phyloP scores from a whole-genome alignment of 352 stramenopile species.

The Globisporangium megalacanthum region DNA sequence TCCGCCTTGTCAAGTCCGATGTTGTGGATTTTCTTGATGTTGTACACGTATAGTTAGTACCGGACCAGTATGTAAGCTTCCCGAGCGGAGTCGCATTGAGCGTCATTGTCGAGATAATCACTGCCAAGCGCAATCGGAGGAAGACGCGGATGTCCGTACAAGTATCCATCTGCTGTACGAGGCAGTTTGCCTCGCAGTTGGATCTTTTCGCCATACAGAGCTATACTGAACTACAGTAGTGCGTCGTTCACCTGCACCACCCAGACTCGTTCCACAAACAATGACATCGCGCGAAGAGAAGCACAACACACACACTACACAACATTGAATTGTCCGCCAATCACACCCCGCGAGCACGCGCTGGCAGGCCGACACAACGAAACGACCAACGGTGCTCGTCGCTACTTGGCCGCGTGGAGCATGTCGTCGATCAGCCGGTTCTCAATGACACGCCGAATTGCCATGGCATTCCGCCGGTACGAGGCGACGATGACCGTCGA shows the following conservation, averaged over 20 bases:
- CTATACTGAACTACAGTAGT: no score
- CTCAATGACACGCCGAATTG: slow-evolving; percentile 27
- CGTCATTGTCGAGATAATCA: no score
- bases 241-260: background rate
- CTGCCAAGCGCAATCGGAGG: no score
- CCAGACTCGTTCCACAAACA: background rate
- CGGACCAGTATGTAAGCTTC: no score
- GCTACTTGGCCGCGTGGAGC: slow-evolving; percentile 1
- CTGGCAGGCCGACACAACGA: background rate
- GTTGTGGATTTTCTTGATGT: no score
- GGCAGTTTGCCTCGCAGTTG: background rate
- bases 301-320: background rate
- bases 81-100: no score
- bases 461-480: slow-evolving; percentile 22
- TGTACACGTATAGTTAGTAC: no score
- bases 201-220: background rate
- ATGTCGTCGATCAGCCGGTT: slow-evolving; percentile 19
- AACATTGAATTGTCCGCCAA: background rate
- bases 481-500: slow-evolving; percentile 18
- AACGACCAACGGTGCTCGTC: background rate
- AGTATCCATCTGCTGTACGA: background rate
- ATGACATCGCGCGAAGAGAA: background rate
- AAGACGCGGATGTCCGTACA: background rate
- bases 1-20: no score
- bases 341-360: no score